Base-by-base conservation (phyloP, 1,139 yeast species). In the Blastobotrys apis region DNA sequence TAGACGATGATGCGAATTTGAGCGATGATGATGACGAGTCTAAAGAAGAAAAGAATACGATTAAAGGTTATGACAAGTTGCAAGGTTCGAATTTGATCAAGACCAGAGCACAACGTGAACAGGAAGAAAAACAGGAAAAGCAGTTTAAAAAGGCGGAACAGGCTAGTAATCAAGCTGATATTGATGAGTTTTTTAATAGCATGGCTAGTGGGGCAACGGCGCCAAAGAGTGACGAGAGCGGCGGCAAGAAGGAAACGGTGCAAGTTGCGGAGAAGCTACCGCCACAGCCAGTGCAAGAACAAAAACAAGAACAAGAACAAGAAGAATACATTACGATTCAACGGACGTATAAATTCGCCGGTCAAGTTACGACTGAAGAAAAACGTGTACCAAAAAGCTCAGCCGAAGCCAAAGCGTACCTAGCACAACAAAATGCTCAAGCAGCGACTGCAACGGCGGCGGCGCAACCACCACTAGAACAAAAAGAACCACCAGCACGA, bases 281-380 rank as follows among this genome's bases (percentile, higher is more conserved):
- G 25, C 26, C 37, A 23, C 30, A 23, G 20, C 23, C 22, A 23
- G 26, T 22, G 13, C 5, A 20, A 15, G 25, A 36, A 25, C 3
- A 13, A 20, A 17, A 29, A 13, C 27, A 26, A 23, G 9, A 27
- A 19, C 22, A 21, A 17, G 38, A 32, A 19, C 15, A 26, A 15
- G 62, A 69, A 30, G 77, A 77, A 40, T 74, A 74, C 59, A 75
- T 92, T 45, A 77, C 79, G 53, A 90, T 92, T 44, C 80, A 78
- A 49, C 73, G 94, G 45, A 77, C 81, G 5, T 90, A 86, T 61
- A 83, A 85, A 44, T 92, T 88, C 72, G 98, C 98, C 0, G 97
- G 97, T 1, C 84, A 84, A 54, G 72, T 79, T 4, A 73, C 84
- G 4, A 77, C 83, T 0, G 95, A 88, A 57, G 81, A 83, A 47